Evolutionary conservation across 345 rosid genomes (phyloP).

Genomic region (Syzygium aromaticum): DNA sequence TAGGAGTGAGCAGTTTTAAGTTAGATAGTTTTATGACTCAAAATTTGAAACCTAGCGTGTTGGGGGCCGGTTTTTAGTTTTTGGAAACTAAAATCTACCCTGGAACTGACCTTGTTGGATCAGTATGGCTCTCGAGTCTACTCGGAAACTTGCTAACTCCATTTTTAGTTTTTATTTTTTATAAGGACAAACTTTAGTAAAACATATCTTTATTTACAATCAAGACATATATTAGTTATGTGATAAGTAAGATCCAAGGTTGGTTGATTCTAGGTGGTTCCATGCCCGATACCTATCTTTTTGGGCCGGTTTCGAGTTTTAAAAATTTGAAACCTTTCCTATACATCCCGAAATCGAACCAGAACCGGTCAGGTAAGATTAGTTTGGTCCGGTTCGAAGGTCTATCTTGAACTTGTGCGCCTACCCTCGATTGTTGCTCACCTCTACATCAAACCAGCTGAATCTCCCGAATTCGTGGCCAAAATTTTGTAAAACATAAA

Average conservation of each 20-base stretch:
- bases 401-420: neutral
- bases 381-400: neutral
- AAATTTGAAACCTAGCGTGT: too few species aligned
- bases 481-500: neutral
- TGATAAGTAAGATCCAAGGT: accelerated
- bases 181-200: neutral
- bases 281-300: too few species aligned
- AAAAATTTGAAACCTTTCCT: neutral
- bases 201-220: neutral
- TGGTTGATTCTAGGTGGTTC: too few species aligned
- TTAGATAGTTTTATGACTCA: too few species aligned
- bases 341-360: neutral
- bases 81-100: neutral
- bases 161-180: neutral
- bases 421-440: neutral
- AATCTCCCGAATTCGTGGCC: neutral
- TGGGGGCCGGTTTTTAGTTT: neutral
- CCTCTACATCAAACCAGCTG: neutral
- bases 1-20: too few species aligned
- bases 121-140: neutral
- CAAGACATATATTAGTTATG: neutral
- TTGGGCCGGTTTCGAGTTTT: accelerated
- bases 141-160: neutral
- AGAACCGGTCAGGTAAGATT: accelerated
- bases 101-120: too few species aligned